phyloP scores from a whole-genome alignment of 306 rosid species.

The Fragaria nilgerrensis region DNA sequence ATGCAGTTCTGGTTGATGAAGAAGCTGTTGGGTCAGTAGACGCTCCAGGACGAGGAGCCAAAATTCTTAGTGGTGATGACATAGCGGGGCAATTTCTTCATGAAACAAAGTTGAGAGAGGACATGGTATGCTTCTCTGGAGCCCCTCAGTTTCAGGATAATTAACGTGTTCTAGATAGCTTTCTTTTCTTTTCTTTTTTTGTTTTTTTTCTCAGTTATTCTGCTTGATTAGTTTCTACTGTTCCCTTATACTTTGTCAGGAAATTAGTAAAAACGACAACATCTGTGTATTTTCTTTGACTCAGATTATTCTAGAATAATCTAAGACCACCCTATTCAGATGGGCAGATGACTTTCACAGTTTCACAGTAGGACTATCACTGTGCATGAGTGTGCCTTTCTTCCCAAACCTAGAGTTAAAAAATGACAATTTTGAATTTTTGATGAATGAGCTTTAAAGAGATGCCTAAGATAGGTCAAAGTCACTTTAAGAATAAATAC shows the following conservation, averaged over 20 bases:
- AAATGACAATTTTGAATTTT: neutral
- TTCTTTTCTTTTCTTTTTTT: neutral
- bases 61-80: constrained; percentile 38
- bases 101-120: constrained; percentile 4
- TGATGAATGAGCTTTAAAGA: neutral
- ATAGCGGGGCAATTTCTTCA: constrained; percentile 18
- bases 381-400: neutral
- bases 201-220: neutral
- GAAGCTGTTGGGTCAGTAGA: constrained; percentile 62
- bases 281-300: neutral
- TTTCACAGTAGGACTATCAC: neutral
- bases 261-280: neutral
- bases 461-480: neutral
- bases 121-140: constrained; percentile 20
- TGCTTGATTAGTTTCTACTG: neutral
- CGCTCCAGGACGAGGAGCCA: constrained; percentile 57
- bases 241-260: neutral
- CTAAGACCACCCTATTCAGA: neutral
- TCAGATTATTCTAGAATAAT: neutral
- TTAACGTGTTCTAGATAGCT: neutral
- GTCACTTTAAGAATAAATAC: neutral
- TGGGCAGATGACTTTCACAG: neutral
- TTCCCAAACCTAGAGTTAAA: neutral
- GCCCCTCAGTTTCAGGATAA: neutral
- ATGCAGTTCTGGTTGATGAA: constrained; percentile 67